Base-by-base conservation (phyloP, 1,284 basidiomycete genomes). In the Leccinum huronense region DNA sequence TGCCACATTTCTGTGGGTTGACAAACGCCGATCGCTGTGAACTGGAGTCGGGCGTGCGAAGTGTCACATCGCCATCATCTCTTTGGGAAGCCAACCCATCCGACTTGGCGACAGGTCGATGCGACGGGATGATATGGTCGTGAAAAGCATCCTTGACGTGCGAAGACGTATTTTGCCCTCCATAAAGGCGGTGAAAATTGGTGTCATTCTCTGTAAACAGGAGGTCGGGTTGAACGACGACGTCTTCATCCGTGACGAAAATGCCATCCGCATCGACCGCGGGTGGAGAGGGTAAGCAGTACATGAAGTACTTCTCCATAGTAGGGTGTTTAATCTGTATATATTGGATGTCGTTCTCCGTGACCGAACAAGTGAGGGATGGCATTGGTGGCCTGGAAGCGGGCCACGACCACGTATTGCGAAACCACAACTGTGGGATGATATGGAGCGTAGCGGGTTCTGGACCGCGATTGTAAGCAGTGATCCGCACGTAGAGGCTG, bases 141-240 rank as follows among this genome's bases (percentile, higher is more conserved):
- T 99, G 95, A 84, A 99, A 98, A n/a, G 91, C 96, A 73, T 99
- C 97, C 80, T 99, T 99, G 72, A 93, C 93, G 75, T 90, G 96
- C 2, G 86, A 84, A 0, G 87, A 88, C 64, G 85, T 81, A 80
- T 98, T 98, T 70, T 87, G 80, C 30, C 93, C 95, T 40, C 89
- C 89, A 76, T 98, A 99, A 38, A 99, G 83, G 64, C 97, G 86
- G 72, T 86, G 85, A 76, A 91, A 97, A 82, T 99, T 99, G 67
- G 96, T 98, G 76, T 98, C 94, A 79, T 98, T 99, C 75, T 98
- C 95, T 10, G 94, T 95, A 77, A 98, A 98, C 16, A 98, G 77
- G 45, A 98, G 80, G 16, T 93, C 87, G 0, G 95, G 94, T 55
- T 90, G 85, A 31, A 97, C 83, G 23, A 86, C 82, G 40, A 83